Percentiles rank a stretch among this genome's conserved stretches.
phyloP scores from a whole-genome alignment of 805 yeast genomes.

The Clavispora santaluciae region DNA sequence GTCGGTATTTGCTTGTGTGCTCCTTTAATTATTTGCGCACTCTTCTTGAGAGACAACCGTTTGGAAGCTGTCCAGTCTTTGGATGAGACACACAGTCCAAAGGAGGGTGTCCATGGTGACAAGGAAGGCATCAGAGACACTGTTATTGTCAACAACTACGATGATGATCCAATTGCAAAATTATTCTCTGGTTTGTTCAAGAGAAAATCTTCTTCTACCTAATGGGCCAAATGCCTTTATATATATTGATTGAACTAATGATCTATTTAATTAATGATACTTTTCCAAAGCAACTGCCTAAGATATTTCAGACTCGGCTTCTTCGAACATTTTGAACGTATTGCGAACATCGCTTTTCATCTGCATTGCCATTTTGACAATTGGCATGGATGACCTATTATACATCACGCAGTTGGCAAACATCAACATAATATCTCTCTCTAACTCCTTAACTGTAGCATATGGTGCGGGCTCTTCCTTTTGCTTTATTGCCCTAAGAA shows the following conservation, averaged over 20 bases:
- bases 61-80: constrained; percentile 34
- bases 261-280: no score
- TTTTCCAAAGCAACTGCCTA: no score
- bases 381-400: constrained; percentile 60
- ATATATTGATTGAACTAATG: no score
- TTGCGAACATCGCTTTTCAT: constrained; percentile 66
- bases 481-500: constrained; percentile 49
- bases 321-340: constrained; percentile 54
- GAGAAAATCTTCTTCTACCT: not conserved
- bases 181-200: constrained; percentile 11
- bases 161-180: constrained; percentile 14
- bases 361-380: constrained; percentile 57
- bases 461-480: constrained; percentile 34
- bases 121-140: constrained; percentile 10
- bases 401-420: constrained; percentile 83
- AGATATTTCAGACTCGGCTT: constrained; percentile 32
- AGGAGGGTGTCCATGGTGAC: constrained; percentile 12
- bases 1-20: constrained; percentile 53
- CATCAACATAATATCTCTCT: constrained; percentile 68
- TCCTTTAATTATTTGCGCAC: constrained; percentile 44
- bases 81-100: constrained; percentile 13
- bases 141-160: constrained; percentile 15
- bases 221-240: no score
- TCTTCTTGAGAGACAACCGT: constrained; percentile 51
- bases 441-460: constrained; percentile 56